Base-by-base conservation (phyloP, 116 monocot species). In the Thalassia testudinum region DNA sequence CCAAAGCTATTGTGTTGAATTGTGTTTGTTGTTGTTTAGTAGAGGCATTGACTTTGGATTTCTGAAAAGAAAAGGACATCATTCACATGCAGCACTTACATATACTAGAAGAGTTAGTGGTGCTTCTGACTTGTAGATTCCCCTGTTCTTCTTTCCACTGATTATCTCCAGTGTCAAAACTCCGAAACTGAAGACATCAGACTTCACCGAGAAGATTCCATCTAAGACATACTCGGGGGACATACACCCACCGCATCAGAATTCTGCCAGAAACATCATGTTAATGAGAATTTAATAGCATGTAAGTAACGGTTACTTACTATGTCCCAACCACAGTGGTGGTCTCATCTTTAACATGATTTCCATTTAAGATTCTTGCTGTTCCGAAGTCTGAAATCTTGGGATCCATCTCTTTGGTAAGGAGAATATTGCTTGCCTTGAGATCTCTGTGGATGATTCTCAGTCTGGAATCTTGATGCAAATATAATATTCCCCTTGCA, bases 171-270 rank as follows among this genome's bases (percentile, higher is more conserved):
- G 70, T 8, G 63, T 56, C n/a, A 70, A 30, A 29, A 70, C 70
- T 2, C 70, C 70, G 27, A 63, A 70, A 57, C 70, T 70, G 51
- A 57, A 70, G 22, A 70, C 70, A 50, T 70, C 70, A 21, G 70
- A 70, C n/a, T 70, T 70, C 58, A 58, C 51, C 1, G 70, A 70
- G 56, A 70, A 70, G 27, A 57, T 40, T 12, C 69, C 69, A 42
- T 70, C 69, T 50, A 70, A 56, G 10, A 54, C 62, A 42, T 70
- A 70, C 42, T 70, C 69, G 2, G 69, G 69, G 7, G 69, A 40
- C 69, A 70, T 70, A 47, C 62, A 70, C 37, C 69, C 69, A 56
- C 69, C 62, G 56, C 21, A n/a, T n/a, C n/a, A n/a, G n/a, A n/a
- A n/a, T n/a, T n/a, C n/a, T n/a, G n/a, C 60, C 18, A 1, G 4